Conservation (phyloP, 768 basidiomycete genomes). For the Mycena olivaceomarginata region DNA sequence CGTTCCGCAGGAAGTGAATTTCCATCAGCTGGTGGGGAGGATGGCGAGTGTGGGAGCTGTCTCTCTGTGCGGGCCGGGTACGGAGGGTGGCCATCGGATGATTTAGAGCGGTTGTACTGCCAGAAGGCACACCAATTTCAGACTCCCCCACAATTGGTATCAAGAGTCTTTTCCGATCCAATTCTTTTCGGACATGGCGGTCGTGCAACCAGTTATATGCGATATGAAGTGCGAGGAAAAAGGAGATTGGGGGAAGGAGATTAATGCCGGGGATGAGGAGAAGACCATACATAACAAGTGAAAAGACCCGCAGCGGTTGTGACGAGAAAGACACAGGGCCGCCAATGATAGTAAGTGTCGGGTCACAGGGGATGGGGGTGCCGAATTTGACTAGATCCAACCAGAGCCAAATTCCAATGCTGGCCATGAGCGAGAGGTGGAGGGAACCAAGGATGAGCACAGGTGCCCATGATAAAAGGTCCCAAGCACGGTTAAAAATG, state of each 20-base stretch:
- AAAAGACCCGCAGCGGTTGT: not conserved
- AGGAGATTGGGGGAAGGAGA: not conserved
- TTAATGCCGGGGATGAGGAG: not conserved
- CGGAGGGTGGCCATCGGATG: not conserved
- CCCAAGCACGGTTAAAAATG: not conserved
- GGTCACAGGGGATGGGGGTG: not conserved
- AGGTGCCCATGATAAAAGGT: not conserved
- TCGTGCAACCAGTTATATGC: not conserved
- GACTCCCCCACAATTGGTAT: not conserved
- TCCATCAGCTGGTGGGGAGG: not conserved
- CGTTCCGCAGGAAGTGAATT: not conserved
- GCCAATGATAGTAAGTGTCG: not conserved
- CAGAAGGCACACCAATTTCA: not conserved
- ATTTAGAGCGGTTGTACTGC: not conserved
- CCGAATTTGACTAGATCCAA: not conserved
- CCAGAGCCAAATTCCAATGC: not conserved
- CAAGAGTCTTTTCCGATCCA: not conserved
- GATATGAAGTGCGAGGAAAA: not conserved
- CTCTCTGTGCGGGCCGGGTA: not conserved
- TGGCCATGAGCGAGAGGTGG: slow-evolving; percentile 4
- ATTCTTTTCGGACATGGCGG: not conserved
- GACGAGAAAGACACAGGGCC: not conserved
- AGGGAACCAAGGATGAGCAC: not conserved
- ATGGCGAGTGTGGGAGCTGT: not conserved
- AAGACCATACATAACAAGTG: not conserved